A percentile compares a stretch with the other conserved stretches of the same genome.
These are phyloP conservation scores for Dionaea muscipula DNA, from an alignment of 179 eudicot genomes.

Conservation along the genomic window DNA sequence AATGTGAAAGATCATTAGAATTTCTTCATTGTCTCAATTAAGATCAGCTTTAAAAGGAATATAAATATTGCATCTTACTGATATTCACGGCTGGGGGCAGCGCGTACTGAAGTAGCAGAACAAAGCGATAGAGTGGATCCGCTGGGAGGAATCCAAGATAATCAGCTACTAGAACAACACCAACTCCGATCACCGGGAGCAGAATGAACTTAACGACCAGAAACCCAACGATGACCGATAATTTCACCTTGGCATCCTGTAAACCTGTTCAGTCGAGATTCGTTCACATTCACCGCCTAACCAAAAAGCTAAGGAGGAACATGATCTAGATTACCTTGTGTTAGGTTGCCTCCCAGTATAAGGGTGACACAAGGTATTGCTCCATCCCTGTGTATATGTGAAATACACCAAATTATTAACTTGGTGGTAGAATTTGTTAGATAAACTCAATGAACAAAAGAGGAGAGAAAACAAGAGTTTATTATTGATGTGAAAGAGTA, in stretches of 20 bases:
- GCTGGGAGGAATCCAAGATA: slow-evolving; percentile 57
- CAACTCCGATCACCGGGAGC: slow-evolving; percentile 64
- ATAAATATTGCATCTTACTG: slow-evolving; percentile 32
- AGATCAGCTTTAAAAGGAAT: too few relatives aligned
- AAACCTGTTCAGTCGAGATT: slow-evolving; percentile 37
- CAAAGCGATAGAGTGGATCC: slow-evolving; percentile 55
- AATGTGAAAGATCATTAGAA: too few relatives aligned
- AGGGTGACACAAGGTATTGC: slow-evolving; percentile 82
- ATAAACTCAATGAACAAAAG: neutral
- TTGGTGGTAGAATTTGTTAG: neutral
- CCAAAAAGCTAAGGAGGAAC: neutral
- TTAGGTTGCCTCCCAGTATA: slow-evolving; percentile 83
- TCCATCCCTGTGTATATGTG: slow-evolving; percentile 35
- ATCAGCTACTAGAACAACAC: slow-evolving; percentile 45
- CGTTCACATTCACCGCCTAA: neutral
- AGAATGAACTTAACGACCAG: slow-evolving; percentile 44
- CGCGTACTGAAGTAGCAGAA: slow-evolving; percentile 58
- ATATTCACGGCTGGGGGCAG: slow-evolving; percentile 81
- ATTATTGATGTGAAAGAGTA: too few relatives aligned
- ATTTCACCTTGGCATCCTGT: slow-evolving; percentile 25
- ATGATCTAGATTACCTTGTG: slow-evolving; percentile 39
- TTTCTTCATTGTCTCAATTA: too few relatives aligned
- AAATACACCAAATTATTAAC: neutral
- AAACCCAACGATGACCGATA: slow-evolving; percentile 27
- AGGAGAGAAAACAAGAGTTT: neutral